phyloP scores from a whole-genome alignment of 2,329 filamentous ascomycete species.

The Gyromitra esculenta region DNA sequence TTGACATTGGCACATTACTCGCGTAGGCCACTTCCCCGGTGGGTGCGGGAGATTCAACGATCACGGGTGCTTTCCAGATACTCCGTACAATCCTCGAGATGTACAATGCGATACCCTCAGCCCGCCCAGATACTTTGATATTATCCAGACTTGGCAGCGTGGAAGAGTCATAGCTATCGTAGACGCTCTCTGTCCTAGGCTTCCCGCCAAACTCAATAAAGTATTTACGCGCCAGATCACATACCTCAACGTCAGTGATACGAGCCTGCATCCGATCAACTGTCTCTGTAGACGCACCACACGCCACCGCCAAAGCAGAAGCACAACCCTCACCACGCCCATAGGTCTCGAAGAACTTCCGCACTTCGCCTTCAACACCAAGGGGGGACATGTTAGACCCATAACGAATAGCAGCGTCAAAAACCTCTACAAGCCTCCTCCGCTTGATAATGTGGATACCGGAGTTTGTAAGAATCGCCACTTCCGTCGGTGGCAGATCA shows the following conservation, averaged over 20 bases:
- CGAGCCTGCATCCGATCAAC: slow-evolving; percentile 76
- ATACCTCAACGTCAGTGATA: slow-evolving; percentile 81
- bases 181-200: slow-evolving; percentile 76
- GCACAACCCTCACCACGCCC: slow-evolving; percentile 89
- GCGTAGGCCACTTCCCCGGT: slow-evolving; percentile 71
- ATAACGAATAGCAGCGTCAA: slow-evolving; percentile 80
- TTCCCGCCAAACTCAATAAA: slow-evolving; percentile 95
- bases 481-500: slow-evolving; percentile 80
- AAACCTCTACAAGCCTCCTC: slow-evolving; percentile 87
- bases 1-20: slow-evolving; percentile 73
- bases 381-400: slow-evolving; percentile 72
- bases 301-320: slow-evolving; percentile 91
- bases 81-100: slow-evolving; percentile 86
- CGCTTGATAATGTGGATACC: slow-evolving; percentile 88
- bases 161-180: slow-evolving; percentile 54
- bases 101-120: slow-evolving; percentile 88
- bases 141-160: slow-evolving; percentile 68
- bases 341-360: slow-evolving; percentile 84
- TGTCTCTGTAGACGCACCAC: slow-evolving; percentile 87
- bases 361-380: slow-evolving; percentile 81
- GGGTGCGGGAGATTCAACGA: slow-evolving; percentile 65
- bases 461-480: slow-evolving; percentile 89
- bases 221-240: slow-evolving; percentile 83
- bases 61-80: slow-evolving; percentile 84
- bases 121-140: slow-evolving; percentile 85